Base-by-base conservation (phyloP, 495 filamentous ascomycete genomes). In the Aspergillus funiculosus region DNA sequence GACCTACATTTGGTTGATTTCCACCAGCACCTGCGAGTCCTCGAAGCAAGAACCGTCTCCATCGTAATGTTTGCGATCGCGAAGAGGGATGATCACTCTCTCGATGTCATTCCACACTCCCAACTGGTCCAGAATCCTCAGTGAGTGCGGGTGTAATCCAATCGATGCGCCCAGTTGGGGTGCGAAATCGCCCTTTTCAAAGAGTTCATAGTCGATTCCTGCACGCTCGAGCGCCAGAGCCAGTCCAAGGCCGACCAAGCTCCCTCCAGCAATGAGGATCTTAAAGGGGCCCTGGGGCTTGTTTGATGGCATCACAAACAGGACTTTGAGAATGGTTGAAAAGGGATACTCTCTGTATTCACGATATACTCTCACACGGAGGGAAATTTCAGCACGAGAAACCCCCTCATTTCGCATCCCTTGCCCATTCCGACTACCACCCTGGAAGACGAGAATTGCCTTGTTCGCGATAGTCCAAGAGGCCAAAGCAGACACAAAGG, bases 141-240 rank as follows among this genome's bases (percentile, higher is more conserved):
- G 30, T 3, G 43, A 39, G 15, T 54, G 47, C 4, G 52, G 52
- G 14, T 43, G 37, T 6, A 54, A 18, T 27, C 52, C 52, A 15
- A 54, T 54, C 3, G 46, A 54, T 2, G 52, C 52, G 2, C 52
- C 52, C 2, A 55, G 39, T 15, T 55, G 43, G 0, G 52, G 43
- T 20, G 48, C 52, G 6, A 55, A 48, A 1, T 51, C 43, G 14
- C 43, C 43, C 20, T 48, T 51, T 17, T 51, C 52, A 17, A 51
- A 48, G 11, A 55, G 28, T n/a, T 51, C 52, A 20, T 51, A 55
- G 3, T 55, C 48, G 31, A 55, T 48, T 21, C 47, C 48, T 11
- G 47, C 52, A 2, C 36, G 52, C n/a, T 55, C 48, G 11, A 55
- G 43, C 6, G 37, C 47, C 8, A 51, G 27, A 11, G 52, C 52